Evolutionary conservation across 805 yeast species (phyloP), one percentile per base, ranked within the genome.

Genomic region (Starmera dryadoides): DNA sequence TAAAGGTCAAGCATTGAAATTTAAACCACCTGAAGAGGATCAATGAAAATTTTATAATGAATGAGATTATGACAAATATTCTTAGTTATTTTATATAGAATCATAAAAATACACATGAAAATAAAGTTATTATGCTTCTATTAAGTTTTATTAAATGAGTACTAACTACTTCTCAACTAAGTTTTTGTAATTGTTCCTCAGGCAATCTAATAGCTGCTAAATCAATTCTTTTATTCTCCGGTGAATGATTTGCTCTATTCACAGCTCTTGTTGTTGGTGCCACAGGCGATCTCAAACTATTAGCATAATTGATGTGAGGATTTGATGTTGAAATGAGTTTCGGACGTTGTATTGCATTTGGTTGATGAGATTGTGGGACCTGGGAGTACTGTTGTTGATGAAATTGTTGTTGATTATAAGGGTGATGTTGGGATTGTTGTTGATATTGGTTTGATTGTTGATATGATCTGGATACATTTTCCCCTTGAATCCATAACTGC

Each of bases 1-100:
- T 30, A 88, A 82, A 50, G 95, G 93, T 3, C 56, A 55, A 32
- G 38, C 37, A 4, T 20, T 53, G 41, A 55, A 51, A 35, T 55
- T 53, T 37, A 54, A 47, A 29, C 59, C 59, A 29, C 57, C 49
- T 41, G 52, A 33, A 20, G 18, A 28, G 8, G 23, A 19, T 37
- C 20, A 21, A 22, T 8, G 18, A 29, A 16, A n/a, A n/a, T 15
- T 29, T 16, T 4, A 4, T 30, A 4, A 16, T 17, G 32, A 12
- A 9, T 30, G 12, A 4, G 9, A 10, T n/a, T 29, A 15, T 16
- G 19, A 17, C 10, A 15, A 15, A 16, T 30, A 17, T 9, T 3
- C 19, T 16, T 29, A 11, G 5, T 5, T n/a, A 15, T 7, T 6
- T n/a, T 3, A 29, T 15, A 29, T 15, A 29, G 10, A 15, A 9